A percentile compares a stretch with the other conserved stretches of the same genome.
Conservation (phyloP, 2,329 filamentous ascomycete genomes). For the Cadophora malorum region DNA sequence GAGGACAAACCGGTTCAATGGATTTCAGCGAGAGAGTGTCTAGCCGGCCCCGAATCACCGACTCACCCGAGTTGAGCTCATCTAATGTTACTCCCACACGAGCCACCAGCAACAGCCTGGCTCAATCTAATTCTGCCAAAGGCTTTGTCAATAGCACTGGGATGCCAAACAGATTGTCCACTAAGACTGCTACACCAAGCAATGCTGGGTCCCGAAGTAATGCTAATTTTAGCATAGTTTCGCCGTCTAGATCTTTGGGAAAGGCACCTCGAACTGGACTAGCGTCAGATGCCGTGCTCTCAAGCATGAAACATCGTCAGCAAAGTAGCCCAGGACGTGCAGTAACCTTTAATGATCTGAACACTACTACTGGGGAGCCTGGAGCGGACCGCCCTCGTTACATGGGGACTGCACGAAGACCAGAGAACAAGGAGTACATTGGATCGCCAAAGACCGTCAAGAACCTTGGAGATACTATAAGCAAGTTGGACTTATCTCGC, state of each 20-base stretch:
- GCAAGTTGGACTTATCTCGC: too few species aligned
- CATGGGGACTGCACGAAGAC: background rate
- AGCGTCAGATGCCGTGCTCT: background rate
- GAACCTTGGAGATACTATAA: too few species aligned
- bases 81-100: background rate
- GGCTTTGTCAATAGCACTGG: background rate
- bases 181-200: background rate
- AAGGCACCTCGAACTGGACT: background rate
- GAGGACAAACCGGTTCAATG: background rate
- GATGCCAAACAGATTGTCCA: background rate
- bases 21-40: conserved; percentile 4
- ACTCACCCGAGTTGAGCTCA: background rate
- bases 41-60: background rate
- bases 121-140: background rate
- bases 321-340: background rate
- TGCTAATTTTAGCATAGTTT: background rate
- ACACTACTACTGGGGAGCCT: background rate
- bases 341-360: background rate
- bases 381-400: background rate
- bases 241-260: background rate
- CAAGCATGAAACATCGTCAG: background rate
- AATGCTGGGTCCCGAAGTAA: background rate
- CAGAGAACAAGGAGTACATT: background rate
- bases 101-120: background rate
- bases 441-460: too few species aligned